Evolutionary conservation across 805 yeast species (phyloP).

Genomic region (Metschnikowia shivogae): DNA sequence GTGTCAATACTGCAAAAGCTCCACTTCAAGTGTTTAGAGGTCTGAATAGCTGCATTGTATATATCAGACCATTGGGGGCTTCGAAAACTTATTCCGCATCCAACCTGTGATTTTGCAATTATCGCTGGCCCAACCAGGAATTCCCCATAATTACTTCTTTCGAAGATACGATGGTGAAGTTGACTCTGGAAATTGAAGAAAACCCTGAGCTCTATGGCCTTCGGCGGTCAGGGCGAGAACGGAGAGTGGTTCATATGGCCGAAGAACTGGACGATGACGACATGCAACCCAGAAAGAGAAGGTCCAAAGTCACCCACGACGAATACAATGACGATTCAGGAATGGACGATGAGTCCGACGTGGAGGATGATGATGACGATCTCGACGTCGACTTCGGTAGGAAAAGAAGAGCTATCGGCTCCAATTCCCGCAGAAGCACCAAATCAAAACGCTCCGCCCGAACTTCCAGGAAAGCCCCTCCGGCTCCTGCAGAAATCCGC

Average conservation of each 20-base stretch:
- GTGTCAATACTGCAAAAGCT: too few species aligned
- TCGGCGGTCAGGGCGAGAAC: conserved; percentile 68
- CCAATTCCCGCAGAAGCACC: conserved; percentile 14
- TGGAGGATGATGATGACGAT: conserved; percentile 18
- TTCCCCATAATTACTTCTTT: too few species aligned
- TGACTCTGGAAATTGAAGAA: conserved; percentile 18
- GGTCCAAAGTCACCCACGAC: conserved; percentile 8
- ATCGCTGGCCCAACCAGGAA: too few species aligned
- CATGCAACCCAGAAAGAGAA: conserved; percentile 15
- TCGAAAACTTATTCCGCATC: too few species aligned
- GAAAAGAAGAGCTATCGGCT: conserved; percentile 15
- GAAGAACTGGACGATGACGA: conserved; percentile 37
- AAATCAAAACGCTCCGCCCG: conserved; percentile 11
- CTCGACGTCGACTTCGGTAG: conserved; percentile 18
- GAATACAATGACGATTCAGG: conserved; percentile 16
- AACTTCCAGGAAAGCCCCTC: conserved; percentile 15
- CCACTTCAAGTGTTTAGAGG: too few species aligned
- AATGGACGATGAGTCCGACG: conserved; percentile 13
- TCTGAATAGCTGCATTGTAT: too few species aligned
- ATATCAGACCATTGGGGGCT: too few species aligned
- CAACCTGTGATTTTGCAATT: too few species aligned
- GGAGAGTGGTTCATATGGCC: conserved; percentile 33
- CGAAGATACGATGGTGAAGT: conserved; percentile 9
- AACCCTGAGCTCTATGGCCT: conserved; percentile 84
- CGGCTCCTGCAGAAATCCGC: conserved; percentile 49